Conservation (phyloP, 2,329 filamentous ascomycete species). For the Microcyclospora tardicrescens region DNA sequence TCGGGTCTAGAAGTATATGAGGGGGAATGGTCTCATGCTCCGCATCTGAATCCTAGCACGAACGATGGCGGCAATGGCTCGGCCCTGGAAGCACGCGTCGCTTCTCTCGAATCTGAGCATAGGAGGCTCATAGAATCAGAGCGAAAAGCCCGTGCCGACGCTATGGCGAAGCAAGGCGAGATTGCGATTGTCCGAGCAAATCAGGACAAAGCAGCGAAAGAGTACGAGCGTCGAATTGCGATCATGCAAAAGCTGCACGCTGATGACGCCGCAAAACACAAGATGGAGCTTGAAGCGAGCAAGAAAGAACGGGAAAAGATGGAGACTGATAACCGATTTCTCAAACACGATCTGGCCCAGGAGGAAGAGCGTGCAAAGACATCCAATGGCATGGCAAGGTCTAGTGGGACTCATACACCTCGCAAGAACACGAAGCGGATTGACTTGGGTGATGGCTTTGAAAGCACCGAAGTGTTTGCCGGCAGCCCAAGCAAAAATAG, state of each 20-base stretch:
- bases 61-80: constrained; percentile 10
- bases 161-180: constrained; percentile 56
- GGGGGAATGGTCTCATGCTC: constrained; percentile 12
- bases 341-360: constrained; percentile 57
- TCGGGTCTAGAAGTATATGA: constrained; percentile 11
- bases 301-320: constrained; percentile 51
- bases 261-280: constrained; percentile 51
- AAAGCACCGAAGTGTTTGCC: constrained; percentile 46
- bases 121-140: constrained; percentile 26
- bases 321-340: constrained; percentile 58
- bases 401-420: constrained; percentile 11
- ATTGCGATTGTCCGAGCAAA: constrained; percentile 63
- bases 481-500: constrained; percentile 26
- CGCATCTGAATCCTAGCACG: constrained; percentile 4
- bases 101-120: constrained; percentile 34
- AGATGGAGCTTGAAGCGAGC: constrained; percentile 51
- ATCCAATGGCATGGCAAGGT: constrained; percentile 16
- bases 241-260: constrained; percentile 50
- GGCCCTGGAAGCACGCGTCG: constrained; percentile 30
- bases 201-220: constrained; percentile 46
- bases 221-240: constrained; percentile 50
- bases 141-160: constrained; percentile 32
- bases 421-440: constrained; percentile 12
- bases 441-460: constrained; percentile 56
- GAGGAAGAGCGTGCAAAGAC: constrained; percentile 42